Evolutionary conservation across 352 stramenopile genomes (phyloP).

Genomic region (Globisporangium cylindrosporum): DNA sequence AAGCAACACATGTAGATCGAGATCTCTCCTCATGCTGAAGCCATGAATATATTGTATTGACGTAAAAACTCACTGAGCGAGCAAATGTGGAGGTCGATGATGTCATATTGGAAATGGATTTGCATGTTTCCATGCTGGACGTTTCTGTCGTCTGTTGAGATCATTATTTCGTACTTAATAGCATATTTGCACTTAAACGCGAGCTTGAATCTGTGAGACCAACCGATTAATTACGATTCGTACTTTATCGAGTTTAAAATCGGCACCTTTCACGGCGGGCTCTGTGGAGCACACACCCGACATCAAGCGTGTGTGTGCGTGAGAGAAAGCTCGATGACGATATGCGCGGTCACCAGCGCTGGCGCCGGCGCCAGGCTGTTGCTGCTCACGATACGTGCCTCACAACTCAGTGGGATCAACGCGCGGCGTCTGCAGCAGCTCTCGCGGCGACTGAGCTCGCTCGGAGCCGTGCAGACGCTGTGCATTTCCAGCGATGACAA

Average conservation of each 20-base stretch:
- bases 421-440: constrained; percentile 1
- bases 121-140: neutral
- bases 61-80: neutral
- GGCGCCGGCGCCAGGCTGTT: constrained; percentile 5
- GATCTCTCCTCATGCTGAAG: neutral
- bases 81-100: neutral
- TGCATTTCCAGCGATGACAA: neutral
- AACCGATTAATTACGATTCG: neutral
- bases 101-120: neutral
- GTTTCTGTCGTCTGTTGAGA: neutral
- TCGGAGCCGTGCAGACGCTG: constrained; percentile 4
- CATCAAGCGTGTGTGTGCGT: neutral
- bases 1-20: neutral
- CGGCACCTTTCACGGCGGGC: neutral
- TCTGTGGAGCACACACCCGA: neutral
- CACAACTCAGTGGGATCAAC: neutral
- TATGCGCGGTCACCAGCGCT: neutral
- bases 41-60: constrained; percentile 11
- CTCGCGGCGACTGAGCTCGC: neutral
- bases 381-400: constrained; percentile 1
- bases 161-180: neutral
- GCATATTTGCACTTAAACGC: neutral
- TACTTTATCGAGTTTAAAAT: neutral
- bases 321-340: constrained; percentile 5
- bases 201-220: neutral